Percentiles rank a stretch among this genome's conserved stretches.
phyloP scores from a whole-genome alignment of 495 filamentous ascomycete species.

The Neurospora cerealis region DNA sequence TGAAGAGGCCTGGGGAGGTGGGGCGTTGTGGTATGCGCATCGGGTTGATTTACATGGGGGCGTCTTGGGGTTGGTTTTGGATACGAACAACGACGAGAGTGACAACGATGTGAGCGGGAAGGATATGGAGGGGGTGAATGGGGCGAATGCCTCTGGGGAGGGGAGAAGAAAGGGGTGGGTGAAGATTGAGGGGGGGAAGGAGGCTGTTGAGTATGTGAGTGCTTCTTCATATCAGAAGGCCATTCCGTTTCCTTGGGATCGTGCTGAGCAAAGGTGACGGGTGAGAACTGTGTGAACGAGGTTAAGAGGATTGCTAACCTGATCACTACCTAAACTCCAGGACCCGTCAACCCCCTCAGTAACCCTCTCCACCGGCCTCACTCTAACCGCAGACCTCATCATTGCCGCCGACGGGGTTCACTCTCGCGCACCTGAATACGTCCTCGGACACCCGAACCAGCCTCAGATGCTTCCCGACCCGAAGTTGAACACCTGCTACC shows the following conservation, averaged over 20 bases:
- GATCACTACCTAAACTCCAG: too few relatives aligned
- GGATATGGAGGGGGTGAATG: not conserved
- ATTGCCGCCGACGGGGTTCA: conserved; percentile 42
- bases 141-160: too few relatives aligned
- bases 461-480: conserved; percentile 7
- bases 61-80: conserved; percentile 24
- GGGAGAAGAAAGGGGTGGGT: too few relatives aligned
- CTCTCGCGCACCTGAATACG: conserved; percentile 16
- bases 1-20: not conserved
- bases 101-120: not conserved
- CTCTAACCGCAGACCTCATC: conserved; percentile 33
- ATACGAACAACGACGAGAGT: not conserved
- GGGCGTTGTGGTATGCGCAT: conserved; percentile 7
- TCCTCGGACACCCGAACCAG: conserved; percentile 15
- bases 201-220: too few relatives aligned
- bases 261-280: too few relatives aligned
- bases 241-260: too few relatives aligned
- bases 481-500: conserved; percentile 27
- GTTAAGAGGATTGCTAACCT: too few relatives aligned
- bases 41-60: conserved; percentile 31
- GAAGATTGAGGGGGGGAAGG: too few relatives aligned
- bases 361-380: too few relatives aligned
- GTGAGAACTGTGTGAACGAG: too few relatives aligned
- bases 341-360: conserved; percentile 30
- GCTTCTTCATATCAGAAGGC: too few relatives aligned